Base-by-base conservation (phyloP, 768 basidiomycete genomes). In the Pholiota conissans region DNA sequence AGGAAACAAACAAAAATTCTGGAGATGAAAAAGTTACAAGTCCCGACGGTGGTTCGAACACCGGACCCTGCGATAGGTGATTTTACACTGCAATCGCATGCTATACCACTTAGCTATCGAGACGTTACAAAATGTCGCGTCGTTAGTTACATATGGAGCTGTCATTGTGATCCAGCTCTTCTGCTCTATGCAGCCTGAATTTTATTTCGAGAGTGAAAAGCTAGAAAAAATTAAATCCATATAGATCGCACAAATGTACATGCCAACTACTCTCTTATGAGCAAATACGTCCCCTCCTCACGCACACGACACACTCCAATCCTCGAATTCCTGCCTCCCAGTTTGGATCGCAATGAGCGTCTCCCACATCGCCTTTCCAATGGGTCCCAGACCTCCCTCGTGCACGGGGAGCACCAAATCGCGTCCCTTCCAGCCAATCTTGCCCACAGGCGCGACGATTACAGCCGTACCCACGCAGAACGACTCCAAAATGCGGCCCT, bases 381-480 rank as follows among this genome's bases (percentile, higher is more conserved):
- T 79, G 1, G 73, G 73, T 0, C 83, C 83, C 24, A 83, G 45
- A 0, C 79, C 80, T 8, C 61, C 63, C 37, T 76, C 73, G 28
- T 84, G 76, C 16, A 71, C 74, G 0, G 85, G 86, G 9, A 91
- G 67, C 3, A 72, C 60, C 29, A 87, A 64, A 32, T 83, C 82
- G 45, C 66, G 63, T 0, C 73, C 74, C 52, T 73, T 65, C 52
- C 78, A 83, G 13, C 82, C 79, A 65, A 93, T 87, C 37, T 77
- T 78, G 22, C 82, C 79, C 2, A 89, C 76, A 9, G 85, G 79
- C 0, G 80, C 84, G 35, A 93, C 82, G 47, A 90, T 78, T 13
- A 84, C 89, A 1, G 90, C 92, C 0, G 87, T 90, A 9, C 94
- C 94, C 3, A 89, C 82, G 11, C 86, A 84, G 62, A 97, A 91